phyloP scores from a whole-genome alignment of 208 protist genomes.

The Acanthamoeba sp. region DNA sequence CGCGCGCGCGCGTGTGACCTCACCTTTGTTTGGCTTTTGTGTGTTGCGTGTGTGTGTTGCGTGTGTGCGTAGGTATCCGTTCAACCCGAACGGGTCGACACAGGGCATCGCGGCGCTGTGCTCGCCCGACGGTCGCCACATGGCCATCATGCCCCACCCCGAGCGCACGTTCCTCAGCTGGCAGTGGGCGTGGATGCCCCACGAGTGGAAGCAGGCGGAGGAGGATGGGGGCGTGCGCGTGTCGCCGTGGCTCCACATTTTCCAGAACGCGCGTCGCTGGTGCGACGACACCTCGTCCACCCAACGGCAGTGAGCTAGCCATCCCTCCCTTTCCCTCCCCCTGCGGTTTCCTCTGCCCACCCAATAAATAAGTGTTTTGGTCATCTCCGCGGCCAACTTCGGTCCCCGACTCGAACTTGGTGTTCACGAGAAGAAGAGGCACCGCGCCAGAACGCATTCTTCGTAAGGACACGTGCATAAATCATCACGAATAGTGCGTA shows the following conservation, averaged over 20 bases:
- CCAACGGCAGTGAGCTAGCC: neutral
- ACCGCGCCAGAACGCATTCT: too few species aligned
- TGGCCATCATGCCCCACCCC: conserved; percentile 91
- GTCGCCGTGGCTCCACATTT: conserved; percentile 84
- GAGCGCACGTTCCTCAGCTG: conserved; percentile 85
- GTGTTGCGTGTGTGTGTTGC: neutral
- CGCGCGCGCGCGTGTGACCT: too few species aligned
- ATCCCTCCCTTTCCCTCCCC: too few species aligned
- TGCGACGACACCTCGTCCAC: conserved; percentile 15
- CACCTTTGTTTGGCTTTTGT: too few species aligned
- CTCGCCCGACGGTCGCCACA: conserved; percentile 88
- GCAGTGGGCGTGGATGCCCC: conserved; percentile 86
- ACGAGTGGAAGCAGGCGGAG: conserved; percentile 28
- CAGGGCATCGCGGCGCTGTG: conserved; percentile 87
- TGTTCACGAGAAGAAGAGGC: too few species aligned
- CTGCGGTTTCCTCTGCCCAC: neutral
- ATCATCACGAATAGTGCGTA: too few species aligned
- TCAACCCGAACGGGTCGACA: conserved; percentile 89
- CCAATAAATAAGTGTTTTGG: too few species aligned
- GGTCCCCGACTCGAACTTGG: too few species aligned
- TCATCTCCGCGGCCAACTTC: too few species aligned
- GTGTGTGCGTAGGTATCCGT: conserved; percentile 82
- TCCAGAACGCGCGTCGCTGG: conserved; percentile 87
- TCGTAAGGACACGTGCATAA: too few species aligned
- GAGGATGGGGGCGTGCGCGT: conserved; percentile 55